Percentiles rank a stretch among this genome's conserved stretches.
phyloP scores from a whole-genome alignment of 2,329 filamentous ascomycete species.

The Nemania diffusa region DNA sequence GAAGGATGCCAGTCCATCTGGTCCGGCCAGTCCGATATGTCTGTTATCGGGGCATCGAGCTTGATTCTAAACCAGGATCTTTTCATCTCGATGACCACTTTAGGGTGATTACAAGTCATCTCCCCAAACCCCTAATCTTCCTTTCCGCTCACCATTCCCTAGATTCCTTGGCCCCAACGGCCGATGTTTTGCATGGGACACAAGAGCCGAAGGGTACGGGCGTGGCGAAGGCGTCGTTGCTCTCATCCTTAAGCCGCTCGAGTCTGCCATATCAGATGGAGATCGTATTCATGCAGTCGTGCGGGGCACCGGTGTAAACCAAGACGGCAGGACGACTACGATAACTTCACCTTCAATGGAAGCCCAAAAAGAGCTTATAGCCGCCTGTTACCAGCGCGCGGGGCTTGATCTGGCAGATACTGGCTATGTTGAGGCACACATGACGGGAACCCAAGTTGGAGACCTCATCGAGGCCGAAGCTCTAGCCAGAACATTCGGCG shows the following conservation, averaged over 20 bases:
- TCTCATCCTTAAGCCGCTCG: slow-evolving; percentile 23
- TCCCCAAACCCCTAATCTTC: too few relatives aligned
- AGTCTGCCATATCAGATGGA: slow-evolving; percentile 37
- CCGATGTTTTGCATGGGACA: slow-evolving; percentile 19
- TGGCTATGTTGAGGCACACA: slow-evolving; percentile 44
- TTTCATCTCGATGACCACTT: neutral
- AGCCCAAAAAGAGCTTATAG: slow-evolving; percentile 52
- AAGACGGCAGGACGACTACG: slow-evolving; percentile 56
- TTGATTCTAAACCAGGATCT: slow-evolving; percentile 10
- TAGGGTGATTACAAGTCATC: slow-evolving; percentile 11
- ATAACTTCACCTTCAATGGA: slow-evolving; percentile 56
- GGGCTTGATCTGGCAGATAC: slow-evolving; percentile 42
- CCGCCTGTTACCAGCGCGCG: slow-evolving; percentile 47
- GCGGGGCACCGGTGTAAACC: slow-evolving; percentile 51
- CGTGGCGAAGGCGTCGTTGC: slow-evolving; percentile 31
- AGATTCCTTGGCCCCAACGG: slow-evolving; percentile 13
- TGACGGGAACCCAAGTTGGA: slow-evolving; percentile 42
- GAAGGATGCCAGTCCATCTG: neutral
- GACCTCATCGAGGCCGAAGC: slow-evolving; percentile 43
- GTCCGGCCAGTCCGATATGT: neutral
- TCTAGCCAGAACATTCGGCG: slow-evolving; percentile 21
- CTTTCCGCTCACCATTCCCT: too few relatives aligned
- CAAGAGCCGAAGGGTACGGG: slow-evolving; percentile 33
- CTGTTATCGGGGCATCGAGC: slow-evolving; percentile 6
- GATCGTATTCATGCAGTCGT: slow-evolving; percentile 53